Evolutionary conservation across 768 basidiomycete genomes (phyloP), one percentile per base, ranked within the genome.

Genomic region (Galerina sulciceps): DNA sequence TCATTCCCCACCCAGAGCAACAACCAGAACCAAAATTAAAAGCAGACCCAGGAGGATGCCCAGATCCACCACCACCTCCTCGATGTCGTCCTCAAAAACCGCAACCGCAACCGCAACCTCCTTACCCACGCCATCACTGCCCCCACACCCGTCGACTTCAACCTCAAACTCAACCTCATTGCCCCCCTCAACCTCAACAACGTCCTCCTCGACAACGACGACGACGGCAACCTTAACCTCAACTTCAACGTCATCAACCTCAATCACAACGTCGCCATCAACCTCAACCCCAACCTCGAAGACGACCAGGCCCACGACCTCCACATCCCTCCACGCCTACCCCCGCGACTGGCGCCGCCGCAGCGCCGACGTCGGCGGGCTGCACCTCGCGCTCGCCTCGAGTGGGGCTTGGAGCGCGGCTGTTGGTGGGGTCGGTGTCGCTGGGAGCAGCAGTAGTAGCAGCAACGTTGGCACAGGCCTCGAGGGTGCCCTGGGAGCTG

Each of bases 331-430:
- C 51, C 58, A 57, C 8, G 53, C 53, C 23, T 55, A 60, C 48
- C 63, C 63, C 10, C 68, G 59, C 45, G 65, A 69, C 52, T 70
- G 67, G 70, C 65, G 71, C 58, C 79, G 94, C 53, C 79, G 91
- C 46, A 94, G 91, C 69, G 93, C 95, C 55, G 95, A 98, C 73
- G 83, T 93, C 42, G 95, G 95, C 11, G 95, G 94, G 34, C 82
- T 98, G 58, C 86, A 88, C 57, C 87, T 94, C 48, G 93, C 94
- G 0, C 83, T 91, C 49, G 79, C 76, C 57, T 84, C 83, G 63
- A 76, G 72, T 46, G 85, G 82, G 2, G 54, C 26, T 8, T 31
- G 26, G 26, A 31, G 26, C 26, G 26, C 26, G 8, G 26, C 26
- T 8, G 26, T 31, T 3, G 26, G 26, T 8, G 26, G 26, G 4